Percentiles rank a stretch among this genome's conserved stretches.
Evolutionary conservation across 2,329 filamentous ascomycete genomes (phyloP).

Genomic region (Fusarium dlaminii): DNA sequence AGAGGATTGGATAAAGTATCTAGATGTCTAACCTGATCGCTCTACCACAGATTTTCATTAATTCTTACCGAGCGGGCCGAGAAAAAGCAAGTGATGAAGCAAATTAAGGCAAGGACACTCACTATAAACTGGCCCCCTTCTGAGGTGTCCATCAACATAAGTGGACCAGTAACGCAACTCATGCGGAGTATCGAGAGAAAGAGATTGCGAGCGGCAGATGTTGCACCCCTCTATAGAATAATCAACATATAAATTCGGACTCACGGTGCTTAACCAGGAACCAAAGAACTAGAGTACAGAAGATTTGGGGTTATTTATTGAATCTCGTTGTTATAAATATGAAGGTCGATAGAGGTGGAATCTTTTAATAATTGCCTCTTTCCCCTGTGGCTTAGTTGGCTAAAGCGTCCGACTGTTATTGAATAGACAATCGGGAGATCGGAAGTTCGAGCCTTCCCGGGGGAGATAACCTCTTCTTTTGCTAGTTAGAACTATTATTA

Average conservation of each 20-base stretch:
- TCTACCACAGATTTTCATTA: background rate
- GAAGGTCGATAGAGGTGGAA: accelerated
- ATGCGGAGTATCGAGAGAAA: background rate
- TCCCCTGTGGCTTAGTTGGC: background rate
- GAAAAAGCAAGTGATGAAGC: background rate
- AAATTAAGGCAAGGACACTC: background rate
- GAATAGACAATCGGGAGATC: constrained; percentile 43
- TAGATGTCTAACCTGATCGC: background rate
- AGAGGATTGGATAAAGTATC: background rate
- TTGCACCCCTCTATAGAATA: too few species aligned
- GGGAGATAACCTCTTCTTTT: background rate
- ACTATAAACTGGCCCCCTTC: background rate
- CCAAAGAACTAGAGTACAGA: background rate
- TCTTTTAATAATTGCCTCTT: background rate
- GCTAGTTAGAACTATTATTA: too few species aligned
- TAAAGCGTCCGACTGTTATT: constrained; percentile 39
- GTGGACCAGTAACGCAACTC: background rate
- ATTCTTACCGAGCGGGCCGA: too few species aligned
- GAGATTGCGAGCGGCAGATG: background rate
- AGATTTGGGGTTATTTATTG: background rate
- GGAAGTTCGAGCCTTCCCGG: constrained; percentile 45
- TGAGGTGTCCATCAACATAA: background rate
- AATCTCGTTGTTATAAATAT: accelerated
- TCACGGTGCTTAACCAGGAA: background rate
- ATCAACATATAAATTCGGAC: background rate